Evolutionary conservation across 2,329 filamentous ascomycete genomes (phyloP).

Genomic region (Penicillium glabrum): DNA sequence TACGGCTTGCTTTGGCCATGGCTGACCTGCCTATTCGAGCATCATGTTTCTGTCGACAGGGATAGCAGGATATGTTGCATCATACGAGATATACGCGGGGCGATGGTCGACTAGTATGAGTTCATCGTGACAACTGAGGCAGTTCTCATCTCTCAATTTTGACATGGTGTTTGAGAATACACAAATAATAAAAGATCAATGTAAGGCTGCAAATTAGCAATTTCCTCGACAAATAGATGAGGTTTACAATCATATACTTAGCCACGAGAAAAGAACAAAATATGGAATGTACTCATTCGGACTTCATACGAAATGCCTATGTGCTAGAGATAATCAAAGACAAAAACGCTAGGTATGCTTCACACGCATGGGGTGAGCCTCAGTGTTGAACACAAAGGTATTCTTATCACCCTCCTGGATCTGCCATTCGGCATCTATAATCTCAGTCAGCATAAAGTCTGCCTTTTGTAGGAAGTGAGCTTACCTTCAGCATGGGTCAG

Average conservation of each 20-base stretch:
- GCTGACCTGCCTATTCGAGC: constrained; percentile 61
- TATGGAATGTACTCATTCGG: constrained; percentile 10
- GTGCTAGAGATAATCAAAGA: neutral
- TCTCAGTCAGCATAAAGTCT: constrained; percentile 9
- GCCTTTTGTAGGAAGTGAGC: neutral
- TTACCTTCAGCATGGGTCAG: constrained; percentile 60
- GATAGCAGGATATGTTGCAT: neutral
- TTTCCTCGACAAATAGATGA: neutral
- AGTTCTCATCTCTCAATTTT: too few relatives aligned
- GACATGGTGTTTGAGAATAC: too few relatives aligned
- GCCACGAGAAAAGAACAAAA: neutral
- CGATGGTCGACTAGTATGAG: too few relatives aligned
- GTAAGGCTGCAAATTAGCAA: too few relatives aligned
- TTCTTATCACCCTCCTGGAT: constrained; percentile 51
- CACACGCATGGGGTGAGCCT: constrained; percentile 56
- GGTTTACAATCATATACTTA: neutral
- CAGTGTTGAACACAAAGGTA: constrained; percentile 63
- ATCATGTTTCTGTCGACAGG: constrained; percentile 58
- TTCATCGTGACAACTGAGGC: too few relatives aligned
- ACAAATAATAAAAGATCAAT: too few relatives aligned
- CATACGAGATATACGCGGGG: neutral
- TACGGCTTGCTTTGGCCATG: constrained; percentile 53
- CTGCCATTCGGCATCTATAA: constrained; percentile 59
- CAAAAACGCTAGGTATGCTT: constrained; percentile 2
- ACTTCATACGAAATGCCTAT: neutral